Evolutionary conservation across 495 filamentous ascomycete species (phyloP), one percentile per base, ranked within the genome.

Genomic region (Penicillium macrosclerotiorum): DNA sequence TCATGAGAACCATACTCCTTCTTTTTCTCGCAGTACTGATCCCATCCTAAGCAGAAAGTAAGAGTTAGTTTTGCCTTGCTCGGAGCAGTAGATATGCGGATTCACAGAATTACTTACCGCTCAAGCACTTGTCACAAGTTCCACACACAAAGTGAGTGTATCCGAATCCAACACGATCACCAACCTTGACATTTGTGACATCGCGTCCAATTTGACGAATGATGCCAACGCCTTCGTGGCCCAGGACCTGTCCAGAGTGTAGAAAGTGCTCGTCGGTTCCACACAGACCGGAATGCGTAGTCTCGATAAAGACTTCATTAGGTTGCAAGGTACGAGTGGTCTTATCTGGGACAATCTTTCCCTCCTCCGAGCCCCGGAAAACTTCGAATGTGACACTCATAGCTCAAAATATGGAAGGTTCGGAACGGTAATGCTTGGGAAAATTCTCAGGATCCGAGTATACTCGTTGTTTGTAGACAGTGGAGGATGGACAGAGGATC

Each of bases 151-250:
- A 49, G 48, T 72, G 67, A 12, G 65, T 59, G 45, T 72, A 80
- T 40, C 78, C 76, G 47, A 57, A 58, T 13, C 72, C 69, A 23
- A 86, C 77, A 11, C 76, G 73, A 49, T 82, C 75, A 17, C 80
- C 81, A 17, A 72, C 58, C 31, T 72, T 61, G 37, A 83, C 54
- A 13, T 65, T 55, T n/a, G 54, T 64, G 18, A 79, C 72, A 26
- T 62, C 59, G 24, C 55, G 55, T 7, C 81, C 81, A n/a, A 82
- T 47, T 3, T 68, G 62, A 7, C 65, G 72, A 14, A 85, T 65
- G 11, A 81, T 36, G 33, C 81, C 82, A 13, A 73, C 70, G 40
- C 73, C 74, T 54, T 84, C 82, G 37, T 71, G 55, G 4, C 82
- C 81, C 2, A 78, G 50, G 24, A 45, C 52, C 26, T 45, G 34